Base-by-base conservation (phyloP, 2,329 filamentous ascomycete genomes). In the Pyricularia grisea region DNA sequence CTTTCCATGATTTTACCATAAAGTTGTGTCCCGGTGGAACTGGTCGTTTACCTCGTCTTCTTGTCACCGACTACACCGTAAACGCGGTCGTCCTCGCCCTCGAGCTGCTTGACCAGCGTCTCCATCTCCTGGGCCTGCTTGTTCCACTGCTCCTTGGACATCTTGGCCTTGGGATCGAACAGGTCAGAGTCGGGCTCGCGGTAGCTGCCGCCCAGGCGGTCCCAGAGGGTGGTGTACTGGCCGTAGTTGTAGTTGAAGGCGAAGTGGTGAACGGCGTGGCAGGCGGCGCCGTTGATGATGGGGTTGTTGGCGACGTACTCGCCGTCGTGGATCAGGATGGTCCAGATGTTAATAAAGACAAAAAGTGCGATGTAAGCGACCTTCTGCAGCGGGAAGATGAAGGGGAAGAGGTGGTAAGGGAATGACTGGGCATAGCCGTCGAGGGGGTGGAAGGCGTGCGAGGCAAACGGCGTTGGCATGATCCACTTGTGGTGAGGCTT, bases 401-500 rank as follows among this genome's bases (percentile, higher is more conserved):
- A 93, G 4, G 94, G 93, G 82, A 94, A 97, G 73, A 97, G 74
- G 81, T 98, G 94, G 82, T 98, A 98, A 0, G 94, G 94, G 65
- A 97, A 78, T 71, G 91, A 92, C 82, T 98, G 94, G 12, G 89
- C 86, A 81, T 90, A 97, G 76, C 94, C 94, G 77, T 98, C 94
- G 68, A 97, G 78, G 0, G 94, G 94, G 82, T 98, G 93, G 86
- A 98, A 98, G 70, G 94, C 94, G 77, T 97, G 92, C 74, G 90
- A 93, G 61, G 94, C 94, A 78, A 88, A 97, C 0, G 94, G 94
- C 3, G 93, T 97, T 3, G 94, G 94, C 92, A 97, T 96, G 81
- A 98, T 97, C 94, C 94, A 98, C 84, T 97, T 97, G 88, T 98
- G 94, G 81, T 98, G 94, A 73, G 93, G 90, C 87, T 98, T 98